Conservation (phyloP, 441 rosid genomes). For the Arabidopsis hybrid region DNA sequence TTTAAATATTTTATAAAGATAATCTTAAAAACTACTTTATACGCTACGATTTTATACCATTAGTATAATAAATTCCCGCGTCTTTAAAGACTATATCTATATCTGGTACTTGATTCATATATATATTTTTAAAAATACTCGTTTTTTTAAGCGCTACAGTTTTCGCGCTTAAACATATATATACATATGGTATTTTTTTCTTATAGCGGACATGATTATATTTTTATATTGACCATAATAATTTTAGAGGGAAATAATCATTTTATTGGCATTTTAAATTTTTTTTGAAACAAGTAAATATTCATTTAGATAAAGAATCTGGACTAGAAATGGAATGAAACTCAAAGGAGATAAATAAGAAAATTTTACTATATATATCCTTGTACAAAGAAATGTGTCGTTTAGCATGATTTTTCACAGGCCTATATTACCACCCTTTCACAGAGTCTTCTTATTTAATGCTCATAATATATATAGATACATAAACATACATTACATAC, state of each 20-base stretch:
- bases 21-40: neutral
- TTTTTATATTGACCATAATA: neutral
- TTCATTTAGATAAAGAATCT: neutral
- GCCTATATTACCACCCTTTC: conserved; percentile 8
- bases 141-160: too few relatives aligned
- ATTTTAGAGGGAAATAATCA: neutral
- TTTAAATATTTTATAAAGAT: neutral
- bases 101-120: too few relatives aligned
- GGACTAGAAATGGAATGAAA: conserved; percentile 31
- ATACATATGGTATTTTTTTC: neutral
- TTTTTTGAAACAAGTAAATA: neutral
- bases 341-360: conserved; percentile 19
- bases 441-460: conserved; percentile 17
- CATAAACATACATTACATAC: neutral
- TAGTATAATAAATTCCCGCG: too few relatives aligned
- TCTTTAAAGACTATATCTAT: too few relatives aligned
- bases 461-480: conserved; percentile 21
- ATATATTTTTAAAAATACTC: too few relatives aligned
- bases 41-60: neutral
- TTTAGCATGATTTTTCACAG: conserved; percentile 7
- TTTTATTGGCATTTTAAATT: neutral
- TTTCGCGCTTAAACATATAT: neutral
- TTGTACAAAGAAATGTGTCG: conserved; percentile 1
- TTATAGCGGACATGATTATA: neutral
- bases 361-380: neutral